A percentile compares a stretch with the other conserved stretches of the same genome.
phyloP scores from a whole-genome alignment of 805 yeast species.

The Scheffersomyces lignosus region DNA sequence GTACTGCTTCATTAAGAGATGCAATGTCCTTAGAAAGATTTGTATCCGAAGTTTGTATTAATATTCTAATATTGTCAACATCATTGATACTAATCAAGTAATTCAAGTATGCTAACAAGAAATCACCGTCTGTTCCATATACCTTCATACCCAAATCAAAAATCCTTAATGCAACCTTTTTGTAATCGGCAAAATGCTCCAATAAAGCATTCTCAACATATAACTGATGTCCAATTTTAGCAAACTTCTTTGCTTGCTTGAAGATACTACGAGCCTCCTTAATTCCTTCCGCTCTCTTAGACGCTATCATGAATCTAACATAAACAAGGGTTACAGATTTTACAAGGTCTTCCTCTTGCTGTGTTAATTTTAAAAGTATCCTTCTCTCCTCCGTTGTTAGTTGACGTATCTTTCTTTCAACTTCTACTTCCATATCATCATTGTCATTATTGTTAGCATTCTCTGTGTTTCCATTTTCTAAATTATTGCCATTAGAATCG shows the following conservation, averaged over 20 bases:
- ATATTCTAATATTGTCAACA: slow-evolving; percentile 72
- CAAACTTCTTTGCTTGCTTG: slow-evolving; percentile 56
- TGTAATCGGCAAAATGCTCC: slow-evolving; percentile 69
- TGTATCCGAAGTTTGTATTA: slow-evolving; percentile 75
- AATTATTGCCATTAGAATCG: slow-evolving; percentile 11
- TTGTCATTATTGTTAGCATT: slow-evolving; percentile 9
- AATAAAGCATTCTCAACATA: slow-evolving; percentile 79
- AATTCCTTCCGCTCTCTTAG: slow-evolving; percentile 66
- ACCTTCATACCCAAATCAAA: slow-evolving; percentile 76
- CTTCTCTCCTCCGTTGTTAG: slow-evolving; percentile 10
- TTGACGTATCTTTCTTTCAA: slow-evolving; percentile 13
- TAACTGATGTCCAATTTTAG: slow-evolving; percentile 68
- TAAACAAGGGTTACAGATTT: slow-evolving; percentile 62
- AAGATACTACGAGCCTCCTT: slow-evolving; percentile 74
- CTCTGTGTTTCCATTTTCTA: slow-evolving; percentile 6
- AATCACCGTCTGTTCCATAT: slow-evolving; percentile 55
- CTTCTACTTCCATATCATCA: slow-evolving; percentile 13
- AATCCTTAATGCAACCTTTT: slow-evolving; percentile 69
- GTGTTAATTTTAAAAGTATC: slow-evolving; percentile 18
- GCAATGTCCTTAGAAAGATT: slow-evolving; percentile 43
- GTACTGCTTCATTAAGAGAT: slow-evolving; percentile 19
- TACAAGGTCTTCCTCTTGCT: slow-evolving; percentile 21
- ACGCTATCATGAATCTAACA: slow-evolving; percentile 66
- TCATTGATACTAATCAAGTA: slow-evolving; percentile 69
- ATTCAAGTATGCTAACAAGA: slow-evolving; percentile 66